Base-by-base conservation (phyloP, 129 eudicot species). In the Lactuca saligna region DNA sequence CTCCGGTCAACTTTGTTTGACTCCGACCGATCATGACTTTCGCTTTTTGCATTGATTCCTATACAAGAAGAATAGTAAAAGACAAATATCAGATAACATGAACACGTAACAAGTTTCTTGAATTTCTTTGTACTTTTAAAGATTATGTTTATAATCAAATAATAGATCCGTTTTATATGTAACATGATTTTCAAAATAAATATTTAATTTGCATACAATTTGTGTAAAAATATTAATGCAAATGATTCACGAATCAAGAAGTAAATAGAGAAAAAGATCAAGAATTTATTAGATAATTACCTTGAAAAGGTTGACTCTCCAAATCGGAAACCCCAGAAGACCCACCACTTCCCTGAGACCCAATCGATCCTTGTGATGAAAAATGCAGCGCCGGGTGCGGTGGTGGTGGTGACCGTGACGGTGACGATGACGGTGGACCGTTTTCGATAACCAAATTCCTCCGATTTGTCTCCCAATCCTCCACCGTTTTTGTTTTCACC, bases 271-370 rank as follows among this genome's bases (percentile, higher is more conserved):
- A 61, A 59, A 14, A 59, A 12, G 11, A 44, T 12, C 13, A 46
- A n/a, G 3, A 57, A 33, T n/a, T 41, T 11, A 46, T 49, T 14
- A 8, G 3, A 33, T 35, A 64, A 65, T 32, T 15, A 83, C 95
- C 90, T 70, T 33, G 56, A 58, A 37, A 63, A n/a, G 70, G 75
- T 37, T 74, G 77, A 71, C 61, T 62, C 3, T 63, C 83, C 65
- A 77, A 58, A 41, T 77, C 85, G 56, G 82, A 68, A 60, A 73
- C 31, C 14, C 81, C 85, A 32, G 90, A 82, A 50, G 95, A 82
- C 1, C 78, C 83, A 17, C 80, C 83, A 58, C 79, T 81, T 42
- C 82, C 81, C 34, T 56, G 70, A 14, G 87, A 84, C 33, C 74
- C 90, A 74, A 72, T 38, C 7, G 88, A 84, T 2, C 77, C 82